phyloP scores from a whole-genome alignment of 495 filamentous ascomycete species.

The Letharia columbiana region DNA sequence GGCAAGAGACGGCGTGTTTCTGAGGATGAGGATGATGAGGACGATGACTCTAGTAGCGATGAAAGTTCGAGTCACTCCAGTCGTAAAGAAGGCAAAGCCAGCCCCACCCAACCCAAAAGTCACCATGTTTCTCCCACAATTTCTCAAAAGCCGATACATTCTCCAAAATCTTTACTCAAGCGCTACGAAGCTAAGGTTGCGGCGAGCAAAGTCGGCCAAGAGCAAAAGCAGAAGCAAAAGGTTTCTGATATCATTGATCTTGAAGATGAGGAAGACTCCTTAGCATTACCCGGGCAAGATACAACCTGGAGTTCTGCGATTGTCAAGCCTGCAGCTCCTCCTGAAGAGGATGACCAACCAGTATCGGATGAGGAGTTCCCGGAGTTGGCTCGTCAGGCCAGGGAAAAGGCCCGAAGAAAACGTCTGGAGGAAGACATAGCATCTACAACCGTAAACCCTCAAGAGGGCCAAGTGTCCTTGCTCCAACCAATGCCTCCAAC shows the following conservation, averaged over 20 bases:
- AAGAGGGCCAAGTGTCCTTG: conserved; percentile 20
- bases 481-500: conserved; percentile 16
- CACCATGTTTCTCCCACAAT: conserved; percentile 12
- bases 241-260: conserved; percentile 24
- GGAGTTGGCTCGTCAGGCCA: conserved; percentile 32
- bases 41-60: conserved; percentile 14
- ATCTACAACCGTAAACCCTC: conserved; percentile 10
- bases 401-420: conserved; percentile 27
- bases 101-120: neutral
- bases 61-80: conserved; percentile 9
- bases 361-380: conserved; percentile 41
- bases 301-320: neutral
- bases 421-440: conserved; percentile 23
- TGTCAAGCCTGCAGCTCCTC: conserved; percentile 9
- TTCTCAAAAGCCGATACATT: conserved; percentile 12
- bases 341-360: conserved; percentile 27
- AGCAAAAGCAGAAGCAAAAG: conserved; percentile 13
- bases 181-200: conserved; percentile 19
- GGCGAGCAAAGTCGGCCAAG: conserved; percentile 8
- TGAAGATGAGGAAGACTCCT: conserved; percentile 26
- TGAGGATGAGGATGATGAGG: conserved; percentile 21
- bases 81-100: neutral
- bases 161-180: conserved; percentile 19
- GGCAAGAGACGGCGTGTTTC: conserved; percentile 20
- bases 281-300: neutral